Evolutionary conservation across 768 basidiomycete genomes (phyloP), one percentile per base, ranked within the genome.

Genomic region (Favolaschia claudopus): DNA sequence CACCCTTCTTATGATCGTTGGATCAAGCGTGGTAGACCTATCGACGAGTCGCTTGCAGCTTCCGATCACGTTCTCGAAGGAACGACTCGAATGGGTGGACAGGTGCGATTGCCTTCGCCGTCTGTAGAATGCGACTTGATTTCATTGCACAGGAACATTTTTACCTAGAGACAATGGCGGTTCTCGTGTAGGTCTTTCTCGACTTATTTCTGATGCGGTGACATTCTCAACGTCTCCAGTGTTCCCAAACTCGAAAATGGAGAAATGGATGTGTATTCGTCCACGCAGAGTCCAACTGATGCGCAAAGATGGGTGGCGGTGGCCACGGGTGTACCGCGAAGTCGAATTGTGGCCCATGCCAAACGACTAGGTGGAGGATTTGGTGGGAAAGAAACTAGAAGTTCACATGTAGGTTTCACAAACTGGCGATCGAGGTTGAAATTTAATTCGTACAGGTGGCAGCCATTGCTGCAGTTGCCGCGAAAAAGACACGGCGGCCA

Each of bases 331-430:
- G 56, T 62, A 5, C 60, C 64, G 15, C 64, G 64, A 33, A 65
- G 62, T 51, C 56, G 64, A 22, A 47, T 65, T 15, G 64, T 65
- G 9, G 64, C 64, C 12, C 55, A 49, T 22, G 64, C 59, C 31
- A 65, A 65, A 43, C 64, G 64, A n/a, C 55, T 65, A 7, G 64
- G 64, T 3, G 64, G 64, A 20, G 64, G 64, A 8, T 65, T 65
- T 44, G 64, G 64, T 29, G 64, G 64, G 32, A 65, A 65, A 20
- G 64, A 65, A 31, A 54, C 64, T 17, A 37, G 64, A 20, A 54
- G 51, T 34, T 57, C 52, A 14, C 64, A 65, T 34, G 64, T 65
- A 46, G n/a, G 60, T 62, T 20, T 22, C 19, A 3, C 29, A 33
- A 43, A 17, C 36, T 14, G 13, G 4, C n/a, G n/a, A 36, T 9